A percentile compares a stretch with the other conserved stretches of the same genome.
These are phyloP conservation scores for Metschnikowia vanudenii DNA, from an alignment of 805 yeast species.

Conservation along the genomic window DNA sequence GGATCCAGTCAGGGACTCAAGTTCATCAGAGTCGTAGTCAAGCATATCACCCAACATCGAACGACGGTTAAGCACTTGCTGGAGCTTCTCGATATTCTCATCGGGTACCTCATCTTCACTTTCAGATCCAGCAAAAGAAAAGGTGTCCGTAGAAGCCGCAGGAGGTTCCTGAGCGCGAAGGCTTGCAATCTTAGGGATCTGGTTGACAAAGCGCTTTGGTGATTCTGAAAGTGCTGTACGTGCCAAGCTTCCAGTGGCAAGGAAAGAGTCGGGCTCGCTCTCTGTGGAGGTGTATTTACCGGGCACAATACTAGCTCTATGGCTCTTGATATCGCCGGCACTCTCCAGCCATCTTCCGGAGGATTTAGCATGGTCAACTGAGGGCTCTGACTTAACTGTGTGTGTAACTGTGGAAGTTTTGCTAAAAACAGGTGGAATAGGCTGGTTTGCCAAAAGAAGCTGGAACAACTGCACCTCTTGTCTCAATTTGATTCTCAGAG, in stretches of 20 bases:
- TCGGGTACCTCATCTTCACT: slow-evolving; percentile 10
- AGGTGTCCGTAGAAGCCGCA: background rate
- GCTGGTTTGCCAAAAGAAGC: slow-evolving; percentile 17
- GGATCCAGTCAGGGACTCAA: slow-evolving; percentile 12
- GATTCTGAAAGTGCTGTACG: slow-evolving; percentile 4
- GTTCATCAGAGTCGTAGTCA: slow-evolving; percentile 38
- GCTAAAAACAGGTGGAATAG: slow-evolving; percentile 12
- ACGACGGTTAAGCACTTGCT: slow-evolving; percentile 32
- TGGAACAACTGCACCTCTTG: slow-evolving; percentile 41
- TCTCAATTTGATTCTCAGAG: slow-evolving; percentile 38
- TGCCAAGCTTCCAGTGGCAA: slow-evolving; percentile 5
- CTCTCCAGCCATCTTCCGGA: slow-evolving; percentile 11
- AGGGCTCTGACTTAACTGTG: background rate
- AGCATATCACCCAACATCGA: slow-evolving; percentile 46
- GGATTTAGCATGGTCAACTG: background rate
- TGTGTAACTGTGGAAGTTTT: background rate
- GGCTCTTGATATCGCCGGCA: slow-evolving; percentile 10
- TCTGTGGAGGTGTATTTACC: slow-evolving; percentile 6
- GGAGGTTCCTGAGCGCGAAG: background rate
- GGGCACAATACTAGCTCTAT: slow-evolving; percentile 8
- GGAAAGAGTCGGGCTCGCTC: slow-evolving; percentile 4
- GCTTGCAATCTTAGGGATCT: background rate
- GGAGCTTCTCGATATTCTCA: slow-evolving; percentile 26
- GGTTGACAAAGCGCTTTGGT: slow-evolving; percentile 2
- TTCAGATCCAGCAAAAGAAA: background rate